phyloP scores from a whole-genome alignment of 208 protist species.

The Leishmania mexicana region DNA sequence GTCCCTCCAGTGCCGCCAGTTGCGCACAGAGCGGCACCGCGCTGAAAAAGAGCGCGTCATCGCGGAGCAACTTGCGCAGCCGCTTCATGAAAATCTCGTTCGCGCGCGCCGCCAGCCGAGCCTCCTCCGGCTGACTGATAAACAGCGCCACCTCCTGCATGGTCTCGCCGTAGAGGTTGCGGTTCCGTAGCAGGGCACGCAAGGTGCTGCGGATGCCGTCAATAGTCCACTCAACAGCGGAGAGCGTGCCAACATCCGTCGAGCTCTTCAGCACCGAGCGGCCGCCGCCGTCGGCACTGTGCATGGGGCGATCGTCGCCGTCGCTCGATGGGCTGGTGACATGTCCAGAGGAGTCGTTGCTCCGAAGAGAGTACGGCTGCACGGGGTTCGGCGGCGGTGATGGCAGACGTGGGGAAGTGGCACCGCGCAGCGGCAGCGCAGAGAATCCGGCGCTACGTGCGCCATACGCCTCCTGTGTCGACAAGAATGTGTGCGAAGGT shows the following conservation, averaged over 20 bases:
- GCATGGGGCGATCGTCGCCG: neutral
- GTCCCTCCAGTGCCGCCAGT: conserved; percentile 62
- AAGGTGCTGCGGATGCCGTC: conserved; percentile 54
- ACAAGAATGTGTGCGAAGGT: neutral
- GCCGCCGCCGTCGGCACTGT: too few relatives aligned
- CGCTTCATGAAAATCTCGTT: conserved; percentile 73
- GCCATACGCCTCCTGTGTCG: neutral
- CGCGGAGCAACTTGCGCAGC: conserved; percentile 43
- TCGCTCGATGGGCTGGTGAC: neutral
- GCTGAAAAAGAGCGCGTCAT: conserved; percentile 55
- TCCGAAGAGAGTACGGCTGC: neutral
- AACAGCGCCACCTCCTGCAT: conserved; percentile 64
- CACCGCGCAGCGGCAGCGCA: conserved; percentile 3
- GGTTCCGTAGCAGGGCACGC: conserved; percentile 39
- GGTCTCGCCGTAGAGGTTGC: conserved; percentile 44
- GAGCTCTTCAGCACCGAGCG: neutral
- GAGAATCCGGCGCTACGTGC: neutral
- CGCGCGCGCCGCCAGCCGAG: conserved; percentile 42
- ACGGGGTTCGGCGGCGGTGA: conserved; percentile 7
- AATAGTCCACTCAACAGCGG: conserved; percentile 48
- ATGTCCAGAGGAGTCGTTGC: neutral
- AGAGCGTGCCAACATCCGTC: conserved; percentile 10
- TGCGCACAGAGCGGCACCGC: conserved; percentile 73
- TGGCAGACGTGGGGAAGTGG: conserved; percentile 1
- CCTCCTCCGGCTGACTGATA: conserved; percentile 46